Percentiles rank a stretch among this genome's conserved stretches.
These are phyloP conservation scores for Calonectria naviculata DNA, from an alignment of 2,329 filamentous ascomycete species.

Conservation along the genomic window DNA sequence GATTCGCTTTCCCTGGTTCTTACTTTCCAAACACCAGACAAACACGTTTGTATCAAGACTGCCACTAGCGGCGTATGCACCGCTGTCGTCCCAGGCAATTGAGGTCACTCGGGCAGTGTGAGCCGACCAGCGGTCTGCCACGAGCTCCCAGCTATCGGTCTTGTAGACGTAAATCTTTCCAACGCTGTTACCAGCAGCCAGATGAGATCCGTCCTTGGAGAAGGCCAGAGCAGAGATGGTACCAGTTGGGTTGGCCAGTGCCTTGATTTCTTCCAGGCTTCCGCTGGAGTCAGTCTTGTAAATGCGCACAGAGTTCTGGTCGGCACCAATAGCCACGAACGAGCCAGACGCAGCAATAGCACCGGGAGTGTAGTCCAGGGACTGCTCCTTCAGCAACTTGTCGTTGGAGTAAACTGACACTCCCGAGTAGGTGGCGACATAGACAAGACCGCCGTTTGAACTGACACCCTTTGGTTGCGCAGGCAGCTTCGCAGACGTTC, in stretches of 20 bases:
- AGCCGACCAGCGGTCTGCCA: conserved; percentile 78
- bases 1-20: conserved; percentile 83
- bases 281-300: conserved; percentile 70
- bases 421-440: conserved; percentile 67
- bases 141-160: conserved; percentile 72
- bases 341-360: conserved; percentile 76
- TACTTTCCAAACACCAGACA: conserved; percentile 86
- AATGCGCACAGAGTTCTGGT: conserved; percentile 79
- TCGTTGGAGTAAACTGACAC: conserved; percentile 69
- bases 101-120: conserved; percentile 68
- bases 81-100: conserved; percentile 81
- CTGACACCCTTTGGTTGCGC: conserved; percentile 85
- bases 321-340: conserved; percentile 79
- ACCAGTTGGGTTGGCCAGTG: conserved; percentile 76
- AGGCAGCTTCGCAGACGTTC: conserved; percentile 72
- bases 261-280: conserved; percentile 63
- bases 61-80: conserved; percentile 84
- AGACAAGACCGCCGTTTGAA: conserved; percentile 61
- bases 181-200: conserved; percentile 85
- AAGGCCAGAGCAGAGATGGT: conserved; percentile 86
- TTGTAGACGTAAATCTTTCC: conserved; percentile 89
- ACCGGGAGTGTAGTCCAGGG: conserved; percentile 74
- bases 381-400: conserved; percentile 67
- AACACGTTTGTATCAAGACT: conserved; percentile 92
- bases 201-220: conserved; percentile 78